phyloP scores from a whole-genome alignment of 768 basidiomycete genomes.

The Rhodotorula toruloides region DNA sequence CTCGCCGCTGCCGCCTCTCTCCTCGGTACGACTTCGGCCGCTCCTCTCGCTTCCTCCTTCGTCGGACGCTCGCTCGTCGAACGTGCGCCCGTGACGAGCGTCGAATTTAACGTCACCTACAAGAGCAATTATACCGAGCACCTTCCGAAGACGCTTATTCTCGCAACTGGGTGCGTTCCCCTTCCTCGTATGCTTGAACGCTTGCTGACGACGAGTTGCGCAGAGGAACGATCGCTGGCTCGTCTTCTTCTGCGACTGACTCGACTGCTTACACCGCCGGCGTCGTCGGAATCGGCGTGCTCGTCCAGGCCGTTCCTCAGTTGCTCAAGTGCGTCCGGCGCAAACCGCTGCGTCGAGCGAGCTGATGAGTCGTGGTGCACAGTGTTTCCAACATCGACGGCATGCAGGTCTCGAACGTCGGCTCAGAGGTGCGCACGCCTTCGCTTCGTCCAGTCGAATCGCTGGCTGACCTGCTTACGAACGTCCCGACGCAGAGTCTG shows the following conservation, averaged over 20 bases:
- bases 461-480: background rate
- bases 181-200: background rate
- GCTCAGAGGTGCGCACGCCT: conserved; percentile 9
- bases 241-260: background rate
- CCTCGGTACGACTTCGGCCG: conserved; percentile 3
- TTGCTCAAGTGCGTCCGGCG: conserved; percentile 1
- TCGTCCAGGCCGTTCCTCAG: conserved; percentile 10
- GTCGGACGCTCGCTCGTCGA: background rate
- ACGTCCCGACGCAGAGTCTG: conserved; percentile 9
- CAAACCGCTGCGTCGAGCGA: background rate
- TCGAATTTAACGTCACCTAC: conserved; percentile 29
- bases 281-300: background rate
- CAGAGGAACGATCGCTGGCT: conserved; percentile 9
- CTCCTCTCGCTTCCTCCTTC: background rate
- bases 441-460: background rate
- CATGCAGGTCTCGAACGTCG: conserved; percentile 37
- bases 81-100: background rate
- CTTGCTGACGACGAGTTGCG: background rate
- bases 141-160: conserved; percentile 23
- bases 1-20: background rate
- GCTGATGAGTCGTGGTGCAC: background rate
- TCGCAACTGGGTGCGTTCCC: conserved; percentile 20
- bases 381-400: conserved; percentile 36
- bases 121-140: background rate
- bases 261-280: conserved; percentile 3